Base-by-base conservation (phyloP, 2,329 filamentous ascomycete genomes). In the Talaromyces rugulosus region DNA sequence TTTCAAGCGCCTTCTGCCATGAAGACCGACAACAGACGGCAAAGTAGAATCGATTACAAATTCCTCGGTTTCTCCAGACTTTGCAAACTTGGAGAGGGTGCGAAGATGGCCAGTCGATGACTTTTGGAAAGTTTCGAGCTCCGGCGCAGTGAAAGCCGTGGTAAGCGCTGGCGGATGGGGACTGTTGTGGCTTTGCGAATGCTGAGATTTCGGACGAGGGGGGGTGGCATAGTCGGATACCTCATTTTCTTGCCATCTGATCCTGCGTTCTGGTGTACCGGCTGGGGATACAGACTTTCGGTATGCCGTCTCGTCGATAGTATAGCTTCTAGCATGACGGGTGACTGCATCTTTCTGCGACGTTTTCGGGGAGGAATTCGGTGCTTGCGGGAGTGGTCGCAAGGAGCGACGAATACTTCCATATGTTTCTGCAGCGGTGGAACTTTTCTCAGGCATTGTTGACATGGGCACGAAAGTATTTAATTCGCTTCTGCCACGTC, bases 91-190 rank as follows among this genome's bases (percentile, higher is more conserved):
- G 6, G 94, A 96, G 42, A 98, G 81, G 0, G 92, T 93, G 51
- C 93, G 88, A 27, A 99, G 83, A 74, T 99, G 91, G 62, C 89
- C 89, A 1, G 95, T 98, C 0, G 94, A 90, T 0, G 95, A 98
- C 68, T 91, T 91, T 62, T 94, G 89, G 18, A 99, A 82, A 36
- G 86, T 88, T 73, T 92, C 86, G 11, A 98, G 82, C 66, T 97
- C 92, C 2, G 91, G 88, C 0, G 85, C 82, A 7, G 82, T 83
- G 16, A 92, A 75, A 3, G 83, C 79, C 12, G 82, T 72, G 1
- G 74, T 72, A 33, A 78, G 65, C 8, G 64, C 62, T 27, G 71
- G 70, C 34, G 72, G 69, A 50, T 70, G 71, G 28, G 72, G 70
- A 54, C 67, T 74, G 11, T 72, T 71, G 9, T 70, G 62, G 28